Base-by-base conservation (phyloP, 768 basidiomycete species). In the Boletus pseudo-olivaceus region DNA sequence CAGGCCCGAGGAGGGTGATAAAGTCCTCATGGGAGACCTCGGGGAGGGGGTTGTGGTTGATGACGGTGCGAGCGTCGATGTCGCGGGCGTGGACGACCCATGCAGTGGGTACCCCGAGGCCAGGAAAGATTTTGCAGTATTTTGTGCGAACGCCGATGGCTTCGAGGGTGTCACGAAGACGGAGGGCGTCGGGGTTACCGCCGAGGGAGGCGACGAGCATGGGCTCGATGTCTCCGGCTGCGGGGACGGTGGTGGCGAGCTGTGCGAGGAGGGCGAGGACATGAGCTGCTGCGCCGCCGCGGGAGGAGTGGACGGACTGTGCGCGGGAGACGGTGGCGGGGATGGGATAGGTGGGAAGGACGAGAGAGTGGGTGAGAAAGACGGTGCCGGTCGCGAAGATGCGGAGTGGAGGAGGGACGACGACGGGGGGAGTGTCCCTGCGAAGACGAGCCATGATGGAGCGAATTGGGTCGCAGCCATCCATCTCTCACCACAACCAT, bases 1-100 rank as follows among this genome's bases (percentile, higher is more conserved):
- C 67, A n/a, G 90, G 90, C 0, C 90, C 89, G 1, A 92, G 75
- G 43, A 89, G 72, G 4, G 85, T 80, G 38, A 93, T 84, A 61
- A 93, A 92, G 62, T 93, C 90, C 57, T 92, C 90, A 59, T 93
- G 90, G 0, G 88, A 87, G 57, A 92, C 82, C 58, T 93, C 91
- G 0, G 89, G 91, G 8, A 93, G 76, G 2, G 91, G 90, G 60
- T 93, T 93, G 71, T 93, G 89, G 69, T 93, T 90, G 60, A 92
- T 82, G 47, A 91, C 83, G 12, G 88, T 85, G 38, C 82, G 80
- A 9, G 79, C 71, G 63, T 81, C 78, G 42, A 78, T 78, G 55
- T 87, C 63, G 87, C 88, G 80, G 47, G 88, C 79, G 70, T 89
- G 82, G 29, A 93, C 64, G 34, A 93, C 83, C 88, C 90, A 93